These are phyloP conservation scores for Pseudocercospora crystallina DNA, from an alignment of 2,329 filamentous ascomycete species.

Conservation along the genomic window DNA sequence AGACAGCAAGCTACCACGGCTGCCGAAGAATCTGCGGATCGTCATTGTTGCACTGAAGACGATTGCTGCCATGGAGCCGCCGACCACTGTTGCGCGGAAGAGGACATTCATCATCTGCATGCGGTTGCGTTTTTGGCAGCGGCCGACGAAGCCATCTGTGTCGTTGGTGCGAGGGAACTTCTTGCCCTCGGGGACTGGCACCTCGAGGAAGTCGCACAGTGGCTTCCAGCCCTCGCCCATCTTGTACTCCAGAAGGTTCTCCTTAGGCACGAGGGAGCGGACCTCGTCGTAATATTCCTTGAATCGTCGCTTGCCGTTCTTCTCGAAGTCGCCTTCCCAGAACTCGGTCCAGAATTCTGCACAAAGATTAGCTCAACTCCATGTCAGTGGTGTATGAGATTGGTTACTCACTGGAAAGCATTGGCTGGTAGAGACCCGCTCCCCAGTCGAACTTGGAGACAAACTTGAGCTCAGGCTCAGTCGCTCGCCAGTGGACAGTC, in stretches of 20 bases:
- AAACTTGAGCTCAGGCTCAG: slow-evolving; percentile 59
- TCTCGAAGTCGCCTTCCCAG: slow-evolving; percentile 67
- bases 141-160: slow-evolving; percentile 56
- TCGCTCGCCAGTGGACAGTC: slow-evolving; percentile 67
- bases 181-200: slow-evolving; percentile 49
- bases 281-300: slow-evolving; percentile 56
- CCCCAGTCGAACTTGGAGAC: slow-evolving; percentile 62
- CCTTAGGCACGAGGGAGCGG: slow-evolving; percentile 46
- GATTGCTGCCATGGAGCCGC: slow-evolving; percentile 48
- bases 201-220: slow-evolving; percentile 56
- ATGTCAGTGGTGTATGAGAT: not conserved
- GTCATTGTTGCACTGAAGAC: slow-evolving; percentile 38
- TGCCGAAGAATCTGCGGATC: slow-evolving; percentile 35
- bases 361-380: slow-evolving; percentile 8
- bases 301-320: slow-evolving; percentile 64
- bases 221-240: slow-evolving; percentile 56
- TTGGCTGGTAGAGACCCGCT: slow-evolving; percentile 66
- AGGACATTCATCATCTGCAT: slow-evolving; percentile 58
- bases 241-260: slow-evolving; percentile 55
- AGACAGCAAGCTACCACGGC: slow-evolving; percentile 20
- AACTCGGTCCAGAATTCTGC: slow-evolving; percentile 65
- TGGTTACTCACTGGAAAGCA: slow-evolving; percentile 55
- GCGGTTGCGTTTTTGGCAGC: slow-evolving; percentile 54
- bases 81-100: slow-evolving; percentile 52
- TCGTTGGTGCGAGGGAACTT: slow-evolving; percentile 55